Conservation (phyloP, 164 flowering plant genomes). For the Dillenia turbinata region DNA sequence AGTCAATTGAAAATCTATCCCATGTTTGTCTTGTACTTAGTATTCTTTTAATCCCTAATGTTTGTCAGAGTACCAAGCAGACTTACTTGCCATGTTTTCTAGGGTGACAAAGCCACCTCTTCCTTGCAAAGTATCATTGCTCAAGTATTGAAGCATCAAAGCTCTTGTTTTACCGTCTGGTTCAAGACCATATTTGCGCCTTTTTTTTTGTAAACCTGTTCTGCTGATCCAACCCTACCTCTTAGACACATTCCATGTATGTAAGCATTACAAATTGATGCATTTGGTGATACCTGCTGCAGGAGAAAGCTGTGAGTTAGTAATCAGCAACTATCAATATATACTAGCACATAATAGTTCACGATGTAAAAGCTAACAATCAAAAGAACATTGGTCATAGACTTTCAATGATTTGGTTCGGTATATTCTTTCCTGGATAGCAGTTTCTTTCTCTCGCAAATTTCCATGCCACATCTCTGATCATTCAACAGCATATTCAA, state of each 20-base stretch:
- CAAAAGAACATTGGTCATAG: too few species aligned
- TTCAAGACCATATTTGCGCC: constrained; percentile 49
- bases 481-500: too few species aligned
- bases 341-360: not conserved
- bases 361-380: not conserved
- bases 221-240: constrained; percentile 48
- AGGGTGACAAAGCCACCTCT: constrained; percentile 11
- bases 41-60: not conserved
- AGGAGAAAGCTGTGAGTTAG: constrained; percentile 5
- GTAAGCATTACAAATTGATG: constrained; percentile 65
- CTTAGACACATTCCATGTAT: constrained; percentile 76
- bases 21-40: not conserved
- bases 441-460: too few species aligned
- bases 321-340: not conserved
- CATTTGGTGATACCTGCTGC: constrained; percentile 51
- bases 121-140: constrained; percentile 9
- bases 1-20: not conserved
- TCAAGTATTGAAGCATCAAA: constrained; percentile 69
- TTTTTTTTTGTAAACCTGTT: constrained; percentile 54
- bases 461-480: too few species aligned
- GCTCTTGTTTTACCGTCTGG: constrained; percentile 89
- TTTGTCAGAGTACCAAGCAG: not conserved
- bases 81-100: not conserved
- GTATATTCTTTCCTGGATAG: too few species aligned
- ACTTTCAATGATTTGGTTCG: too few species aligned